Conservation (phyloP, 2,329 filamentous ascomycete species). For the Cryphonectria radicalis region DNA sequence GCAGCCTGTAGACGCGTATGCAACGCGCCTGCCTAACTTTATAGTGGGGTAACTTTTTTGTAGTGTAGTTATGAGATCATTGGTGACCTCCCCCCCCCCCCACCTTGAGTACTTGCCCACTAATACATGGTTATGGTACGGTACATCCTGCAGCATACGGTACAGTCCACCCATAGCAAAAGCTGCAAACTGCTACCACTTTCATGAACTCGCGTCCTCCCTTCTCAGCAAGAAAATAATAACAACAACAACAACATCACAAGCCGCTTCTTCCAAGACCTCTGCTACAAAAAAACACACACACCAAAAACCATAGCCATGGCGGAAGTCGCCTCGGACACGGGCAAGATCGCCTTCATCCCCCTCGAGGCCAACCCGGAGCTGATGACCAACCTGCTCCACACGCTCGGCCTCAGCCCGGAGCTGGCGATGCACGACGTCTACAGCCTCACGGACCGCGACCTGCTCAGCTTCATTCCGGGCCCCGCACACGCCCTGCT, state of each 20-base stretch:
- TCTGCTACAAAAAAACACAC: background rate
- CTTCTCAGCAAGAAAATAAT: background rate
- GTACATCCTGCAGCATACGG: background rate
- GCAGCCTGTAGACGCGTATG: conserved; percentile 13
- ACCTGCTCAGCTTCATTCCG: conserved; percentile 84
- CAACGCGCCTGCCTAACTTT: conserved; percentile 22
- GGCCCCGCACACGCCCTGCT: conserved; percentile 87
- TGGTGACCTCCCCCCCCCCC: background rate
- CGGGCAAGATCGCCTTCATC: conserved; percentile 50
- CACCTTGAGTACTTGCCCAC: conserved; percentile 6
- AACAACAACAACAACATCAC: background rate
- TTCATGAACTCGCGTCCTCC: background rate
- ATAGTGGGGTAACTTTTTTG: conserved; percentile 13
- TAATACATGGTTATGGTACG: background rate
- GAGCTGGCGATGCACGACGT: conserved; percentile 85
- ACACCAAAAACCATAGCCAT: background rate
- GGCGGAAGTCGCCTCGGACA: conserved; percentile 41
- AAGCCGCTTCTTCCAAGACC: background rate
- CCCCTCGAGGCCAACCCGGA: conserved; percentile 78
- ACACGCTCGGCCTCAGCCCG: conserved; percentile 81
- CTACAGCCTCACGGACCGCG: conserved; percentile 84
- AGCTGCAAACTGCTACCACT: background rate
- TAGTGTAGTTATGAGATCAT: conserved; percentile 29
- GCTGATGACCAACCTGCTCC: conserved; percentile 83
- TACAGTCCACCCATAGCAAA: background rate